These are phyloP conservation scores for Fonsecaea multimorphosa DNA, from an alignment of 2,329 filamentous ascomycete species.

Conservation along the genomic window DNA sequence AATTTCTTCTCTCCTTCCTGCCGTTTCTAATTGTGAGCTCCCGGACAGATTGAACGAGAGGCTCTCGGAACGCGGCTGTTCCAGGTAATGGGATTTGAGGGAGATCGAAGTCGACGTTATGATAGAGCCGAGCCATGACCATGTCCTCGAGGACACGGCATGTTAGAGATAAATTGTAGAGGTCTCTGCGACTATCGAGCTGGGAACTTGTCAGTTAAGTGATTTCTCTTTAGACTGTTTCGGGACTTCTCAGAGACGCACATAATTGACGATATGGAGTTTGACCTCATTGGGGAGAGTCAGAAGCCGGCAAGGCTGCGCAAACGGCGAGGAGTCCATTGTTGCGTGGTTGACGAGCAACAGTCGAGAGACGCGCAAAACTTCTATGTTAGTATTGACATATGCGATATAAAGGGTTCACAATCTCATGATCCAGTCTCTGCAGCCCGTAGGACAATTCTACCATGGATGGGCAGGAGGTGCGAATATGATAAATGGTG, in stretches of 20 bases:
- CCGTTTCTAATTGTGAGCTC: slow-evolving; percentile 36
- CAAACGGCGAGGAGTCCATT: slow-evolving; percentile 24
- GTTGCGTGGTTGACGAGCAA: neutral
- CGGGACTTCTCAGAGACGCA: slow-evolving; percentile 21
- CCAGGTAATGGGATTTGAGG: slow-evolving; percentile 21
- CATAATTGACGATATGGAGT: slow-evolving; percentile 37
- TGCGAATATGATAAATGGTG: slow-evolving; percentile 3
- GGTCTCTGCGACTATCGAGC: slow-evolving; percentile 36
- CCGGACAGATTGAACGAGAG: slow-evolving; percentile 35
- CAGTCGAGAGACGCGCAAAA: neutral
- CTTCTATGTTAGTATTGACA: neutral
- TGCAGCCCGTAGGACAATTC: neutral
- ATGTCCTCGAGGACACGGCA: slow-evolving; percentile 37
- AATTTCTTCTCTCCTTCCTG: slow-evolving; percentile 16
- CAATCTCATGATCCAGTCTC: neutral
- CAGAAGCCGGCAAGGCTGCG: slow-evolving; percentile 35
- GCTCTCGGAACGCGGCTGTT: slow-evolving; percentile 28
- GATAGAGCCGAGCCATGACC: slow-evolving; percentile 36
- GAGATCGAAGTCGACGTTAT: slow-evolving; percentile 33
- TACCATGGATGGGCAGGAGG: neutral
- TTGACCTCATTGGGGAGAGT: slow-evolving; percentile 37
- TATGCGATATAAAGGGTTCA: neutral
- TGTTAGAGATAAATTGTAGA: slow-evolving; percentile 39
- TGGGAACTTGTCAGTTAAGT: slow-evolving; percentile 22
- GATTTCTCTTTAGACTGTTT: neutral